Conservation (phyloP, 163 green algal genomes). For the Scenedesmus sp. region DNA sequence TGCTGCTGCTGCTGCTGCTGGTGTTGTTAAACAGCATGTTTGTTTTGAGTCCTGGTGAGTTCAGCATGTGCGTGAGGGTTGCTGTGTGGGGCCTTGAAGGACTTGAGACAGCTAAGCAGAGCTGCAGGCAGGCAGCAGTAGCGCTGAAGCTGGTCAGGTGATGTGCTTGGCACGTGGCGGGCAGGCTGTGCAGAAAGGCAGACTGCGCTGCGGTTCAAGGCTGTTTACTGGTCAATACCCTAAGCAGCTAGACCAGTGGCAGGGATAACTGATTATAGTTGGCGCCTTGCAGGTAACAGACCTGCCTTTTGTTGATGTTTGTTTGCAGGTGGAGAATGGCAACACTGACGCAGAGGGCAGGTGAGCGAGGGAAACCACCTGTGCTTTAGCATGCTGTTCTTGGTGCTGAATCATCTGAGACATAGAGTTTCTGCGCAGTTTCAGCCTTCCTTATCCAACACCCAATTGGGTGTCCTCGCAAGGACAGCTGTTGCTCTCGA, state of each 20-base stretch:
- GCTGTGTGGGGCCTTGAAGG: no score
- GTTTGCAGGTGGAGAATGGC: slow-evolving; percentile 30
- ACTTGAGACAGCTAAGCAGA: neutral
- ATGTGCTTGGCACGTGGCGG: no score
- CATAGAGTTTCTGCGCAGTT: neutral
- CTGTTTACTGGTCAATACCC: no score
- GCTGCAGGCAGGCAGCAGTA: neutral
- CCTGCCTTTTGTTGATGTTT: neutral
- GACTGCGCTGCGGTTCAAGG: no score
- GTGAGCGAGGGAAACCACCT: neutral
- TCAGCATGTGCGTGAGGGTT: no score
- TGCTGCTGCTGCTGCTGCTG: neutral
- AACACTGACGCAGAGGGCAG: slow-evolving; percentile 67
- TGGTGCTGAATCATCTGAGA: neutral
- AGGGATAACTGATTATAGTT: no score
- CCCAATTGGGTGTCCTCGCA: no score
- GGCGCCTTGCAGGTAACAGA: neutral
- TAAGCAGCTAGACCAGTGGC: no score
- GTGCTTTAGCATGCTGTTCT: neutral
- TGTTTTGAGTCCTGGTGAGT: no score
- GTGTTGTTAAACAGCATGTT: neutral
- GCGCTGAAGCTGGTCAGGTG: no score
- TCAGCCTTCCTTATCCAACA: neutral
- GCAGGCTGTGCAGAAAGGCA: no score
- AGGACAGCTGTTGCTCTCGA: no score